Conservation (phyloP, 257 asterid species). For the Capsicum pubescens region DNA sequence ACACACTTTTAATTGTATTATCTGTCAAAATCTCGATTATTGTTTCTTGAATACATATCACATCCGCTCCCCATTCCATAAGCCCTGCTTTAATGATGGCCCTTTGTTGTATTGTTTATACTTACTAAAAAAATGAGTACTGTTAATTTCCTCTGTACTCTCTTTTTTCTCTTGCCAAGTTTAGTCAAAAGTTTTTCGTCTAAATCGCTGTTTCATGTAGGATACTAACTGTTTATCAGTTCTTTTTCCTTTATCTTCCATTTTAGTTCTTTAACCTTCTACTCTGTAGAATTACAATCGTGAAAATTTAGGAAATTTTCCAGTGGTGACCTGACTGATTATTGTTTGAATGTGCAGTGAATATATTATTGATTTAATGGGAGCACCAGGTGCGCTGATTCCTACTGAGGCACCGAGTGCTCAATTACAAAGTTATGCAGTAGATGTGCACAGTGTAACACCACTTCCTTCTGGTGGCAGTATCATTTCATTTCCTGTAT, state of each 20-base stretch:
- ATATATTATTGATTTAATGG: constrained; percentile 96
- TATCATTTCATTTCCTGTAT: constrained; percentile 37
- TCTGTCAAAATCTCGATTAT: too few species aligned
- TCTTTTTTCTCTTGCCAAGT: constrained; percentile 17
- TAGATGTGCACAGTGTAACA: constrained; percentile 54
- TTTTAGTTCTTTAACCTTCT: constrained; percentile 23
- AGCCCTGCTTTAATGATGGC: too few species aligned
- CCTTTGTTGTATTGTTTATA: background rate
- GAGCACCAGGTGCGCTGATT: constrained; percentile 98
- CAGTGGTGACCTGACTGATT: background rate
- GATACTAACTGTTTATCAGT: background rate
- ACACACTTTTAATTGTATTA: too few species aligned
- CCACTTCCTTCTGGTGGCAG: constrained; percentile 41
- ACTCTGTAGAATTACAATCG: background rate
- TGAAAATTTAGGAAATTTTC: constrained; percentile 6
- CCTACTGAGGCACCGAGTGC: constrained; percentile 83
- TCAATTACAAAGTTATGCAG: constrained; percentile 60
- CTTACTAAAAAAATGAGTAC: background rate
- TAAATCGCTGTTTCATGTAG: background rate
- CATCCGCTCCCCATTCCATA: too few species aligned
- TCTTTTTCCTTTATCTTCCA: constrained; percentile 8
- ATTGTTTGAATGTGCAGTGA: constrained; percentile 66
- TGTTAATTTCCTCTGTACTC: background rate
- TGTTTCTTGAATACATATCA: too few species aligned
- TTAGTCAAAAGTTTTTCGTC: constrained; percentile 7